Conservation (phyloP, 2,329 filamentous ascomycete genomes). For the Fusarium foetens region DNA sequence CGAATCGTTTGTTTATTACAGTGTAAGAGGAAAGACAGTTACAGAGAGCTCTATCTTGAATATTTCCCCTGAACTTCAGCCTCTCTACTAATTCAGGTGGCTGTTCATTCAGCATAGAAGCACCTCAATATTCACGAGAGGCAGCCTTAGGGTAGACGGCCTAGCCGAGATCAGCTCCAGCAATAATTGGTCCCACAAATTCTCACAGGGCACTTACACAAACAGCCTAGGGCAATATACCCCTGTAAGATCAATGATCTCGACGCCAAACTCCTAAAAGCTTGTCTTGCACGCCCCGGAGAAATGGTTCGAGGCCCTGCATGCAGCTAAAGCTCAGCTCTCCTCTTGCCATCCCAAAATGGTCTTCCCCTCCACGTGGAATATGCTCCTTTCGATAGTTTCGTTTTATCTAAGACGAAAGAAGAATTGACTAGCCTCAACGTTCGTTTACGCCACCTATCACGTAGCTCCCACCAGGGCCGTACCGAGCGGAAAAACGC, state of each 20-base stretch:
- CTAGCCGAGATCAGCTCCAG: background rate
- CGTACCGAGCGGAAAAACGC: background rate
- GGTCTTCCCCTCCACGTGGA: background rate
- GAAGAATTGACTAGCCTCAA: background rate
- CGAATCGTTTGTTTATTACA: rapidly evolving
- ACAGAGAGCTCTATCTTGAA: rapidly evolving
- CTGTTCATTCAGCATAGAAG: background rate
- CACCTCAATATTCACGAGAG: background rate
- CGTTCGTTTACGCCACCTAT: background rate
- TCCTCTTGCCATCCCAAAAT: background rate
- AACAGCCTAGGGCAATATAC: background rate
- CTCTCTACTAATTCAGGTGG: background rate
- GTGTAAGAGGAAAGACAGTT: rapidly evolving
- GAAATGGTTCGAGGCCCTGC: background rate
- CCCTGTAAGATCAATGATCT: background rate
- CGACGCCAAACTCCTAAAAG: background rate
- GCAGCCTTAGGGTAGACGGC: background rate
- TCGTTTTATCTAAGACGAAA: background rate
- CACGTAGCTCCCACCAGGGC: background rate
- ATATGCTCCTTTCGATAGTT: background rate
- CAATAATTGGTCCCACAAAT: background rate
- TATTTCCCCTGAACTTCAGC: rapidly evolving
- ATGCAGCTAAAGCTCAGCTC: background rate
- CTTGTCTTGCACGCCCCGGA: background rate
- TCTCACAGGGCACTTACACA: background rate